Base-by-base conservation (phyloP, 352 stramenopile species). In the Globisporangium heterothallicum region DNA sequence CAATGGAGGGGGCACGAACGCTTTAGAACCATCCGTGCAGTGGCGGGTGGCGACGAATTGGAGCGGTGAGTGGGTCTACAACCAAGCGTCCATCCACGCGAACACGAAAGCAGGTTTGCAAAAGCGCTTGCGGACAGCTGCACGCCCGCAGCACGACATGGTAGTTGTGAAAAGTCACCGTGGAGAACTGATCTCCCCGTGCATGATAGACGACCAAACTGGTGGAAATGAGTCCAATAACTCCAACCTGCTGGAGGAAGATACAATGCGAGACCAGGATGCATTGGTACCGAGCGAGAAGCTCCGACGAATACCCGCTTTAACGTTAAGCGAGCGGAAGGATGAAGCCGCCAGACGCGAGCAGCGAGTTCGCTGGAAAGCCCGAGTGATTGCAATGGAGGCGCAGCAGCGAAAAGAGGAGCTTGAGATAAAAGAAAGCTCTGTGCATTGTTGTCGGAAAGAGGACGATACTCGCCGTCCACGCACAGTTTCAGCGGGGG, bases 51-150 rank as follows among this genome's bases (percentile, higher is more conserved):
- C 59, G 4, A 69, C 66, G 18, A 82, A 76, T 12, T 87, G 76
- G 73, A 80, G 73, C 36, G 76, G 76, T 7, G 73, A 85, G 43
- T 87, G 76, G 76, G 47, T 84, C 8, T 85, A 78, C 27, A 58
- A 68, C 6, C 76, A 87, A 42, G 30, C 49, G 10, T 56, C 44
- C n/a, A 60, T 82, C 13, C 34, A 51, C 3, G 46, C 54, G 16
- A 54, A 59, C 22, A 70, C 61, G 25, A 87, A 85, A 47, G 26
- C 47, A 1, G 27, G 53, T 13, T 53, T 85, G 2, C 49, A 72
- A 26, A 81, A 82, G 45, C 60, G 38, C 12, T 30, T 87, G 36
- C 62, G 73, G 52, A 63, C 61, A 50, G 56, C 56, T 21, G n/a
- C 25, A 34, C 54, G 56, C 42, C 64, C 73, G 0, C 53, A 68